Evolutionary conservation across 1,284 basidiomycete genomes (phyloP).

Genomic region (Cystobasidium slooffiae): DNA sequence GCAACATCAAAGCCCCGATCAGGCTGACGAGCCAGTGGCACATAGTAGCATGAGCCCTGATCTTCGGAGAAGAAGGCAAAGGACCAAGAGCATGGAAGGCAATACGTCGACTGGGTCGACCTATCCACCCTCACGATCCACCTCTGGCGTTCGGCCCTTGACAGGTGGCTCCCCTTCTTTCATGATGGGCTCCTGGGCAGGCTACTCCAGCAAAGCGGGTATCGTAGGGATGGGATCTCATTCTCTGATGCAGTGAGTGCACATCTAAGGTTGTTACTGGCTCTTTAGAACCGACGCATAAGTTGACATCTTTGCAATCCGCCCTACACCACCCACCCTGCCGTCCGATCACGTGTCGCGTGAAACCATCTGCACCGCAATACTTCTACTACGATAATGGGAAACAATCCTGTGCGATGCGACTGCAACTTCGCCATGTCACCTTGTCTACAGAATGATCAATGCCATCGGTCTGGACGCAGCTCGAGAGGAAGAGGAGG

Average conservation of each 20-base stretch:
- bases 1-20: neutral
- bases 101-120: neutral
- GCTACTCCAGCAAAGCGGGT: slow-evolving; percentile 17
- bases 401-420: neutral
- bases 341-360: slow-evolving; percentile 16
- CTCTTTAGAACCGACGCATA: neutral
- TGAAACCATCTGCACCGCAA: neutral
- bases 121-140: slow-evolving; percentile 14
- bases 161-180: slow-evolving; percentile 19
- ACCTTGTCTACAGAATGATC: slow-evolving; percentile 28
- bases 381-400: neutral
- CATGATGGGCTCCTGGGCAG: slow-evolving; percentile 35
- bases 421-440: neutral
- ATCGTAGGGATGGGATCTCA: slow-evolving; percentile 25
- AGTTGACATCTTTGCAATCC: neutral
- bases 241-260: slow-evolving; percentile 39
- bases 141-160: slow-evolving; percentile 3
- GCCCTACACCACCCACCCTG: neutral
- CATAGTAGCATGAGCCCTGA: neutral
- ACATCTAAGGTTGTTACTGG: neutral
- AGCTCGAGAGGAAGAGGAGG: slow-evolving; percentile 22
- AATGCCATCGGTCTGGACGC: slow-evolving; percentile 36
- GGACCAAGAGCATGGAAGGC: neutral
- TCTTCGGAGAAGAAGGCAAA: neutral
- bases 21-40: slow-evolving; percentile 5